Percentiles rank a stretch among this genome's conserved stretches.
phyloP scores from a whole-genome alignment of 139 green algal genomes.

The Chlamydomonas urium region DNA sequence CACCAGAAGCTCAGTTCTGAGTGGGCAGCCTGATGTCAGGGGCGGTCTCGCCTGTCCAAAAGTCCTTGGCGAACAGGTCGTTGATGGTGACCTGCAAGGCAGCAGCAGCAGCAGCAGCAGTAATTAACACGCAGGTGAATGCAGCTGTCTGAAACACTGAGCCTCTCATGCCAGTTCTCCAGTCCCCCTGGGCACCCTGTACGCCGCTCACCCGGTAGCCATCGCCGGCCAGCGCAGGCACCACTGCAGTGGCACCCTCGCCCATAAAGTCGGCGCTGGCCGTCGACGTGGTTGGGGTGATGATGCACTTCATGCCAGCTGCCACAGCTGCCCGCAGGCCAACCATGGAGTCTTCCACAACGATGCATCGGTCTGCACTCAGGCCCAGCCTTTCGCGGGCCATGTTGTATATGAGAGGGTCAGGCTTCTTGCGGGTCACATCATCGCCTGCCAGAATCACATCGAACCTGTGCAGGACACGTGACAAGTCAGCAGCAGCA shows the following conservation, averaged over 20 bases:
- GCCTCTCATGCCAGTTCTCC: too few species aligned
- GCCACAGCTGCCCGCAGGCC: constrained; percentile 31
- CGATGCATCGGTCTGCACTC: constrained; percentile 27
- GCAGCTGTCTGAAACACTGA: too few species aligned
- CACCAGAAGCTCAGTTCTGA: too few species aligned
- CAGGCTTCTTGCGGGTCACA: constrained; percentile 66
- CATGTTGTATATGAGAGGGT: constrained; percentile 68
- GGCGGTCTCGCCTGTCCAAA: background rate
- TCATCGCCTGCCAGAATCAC: constrained; percentile 77
- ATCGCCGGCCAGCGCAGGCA: background rate
- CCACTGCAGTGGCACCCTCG: constrained; percentile 23
- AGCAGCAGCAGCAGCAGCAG: background rate
- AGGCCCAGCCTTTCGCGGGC: constrained; percentile 29
- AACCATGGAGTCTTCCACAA: constrained; percentile 42
- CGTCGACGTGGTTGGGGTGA: constrained; percentile 26
- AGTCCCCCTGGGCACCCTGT: too few species aligned
- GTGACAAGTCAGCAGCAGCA: too few species aligned
- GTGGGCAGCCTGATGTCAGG: constrained; percentile 11
- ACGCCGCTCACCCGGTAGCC: constrained; percentile 7
- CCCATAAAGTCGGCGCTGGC: constrained; percentile 13
- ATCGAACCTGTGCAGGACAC: constrained; percentile 66
- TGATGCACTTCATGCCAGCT: constrained; percentile 35
- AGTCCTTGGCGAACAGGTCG: constrained; percentile 12
- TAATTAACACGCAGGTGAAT: background rate
- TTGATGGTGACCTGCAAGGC: constrained; percentile 11